Evolutionary conservation across 2,329 filamentous ascomycete species (phyloP), one percentile per base, ranked within the genome.

Genomic region (Cercospora zeina): DNA sequence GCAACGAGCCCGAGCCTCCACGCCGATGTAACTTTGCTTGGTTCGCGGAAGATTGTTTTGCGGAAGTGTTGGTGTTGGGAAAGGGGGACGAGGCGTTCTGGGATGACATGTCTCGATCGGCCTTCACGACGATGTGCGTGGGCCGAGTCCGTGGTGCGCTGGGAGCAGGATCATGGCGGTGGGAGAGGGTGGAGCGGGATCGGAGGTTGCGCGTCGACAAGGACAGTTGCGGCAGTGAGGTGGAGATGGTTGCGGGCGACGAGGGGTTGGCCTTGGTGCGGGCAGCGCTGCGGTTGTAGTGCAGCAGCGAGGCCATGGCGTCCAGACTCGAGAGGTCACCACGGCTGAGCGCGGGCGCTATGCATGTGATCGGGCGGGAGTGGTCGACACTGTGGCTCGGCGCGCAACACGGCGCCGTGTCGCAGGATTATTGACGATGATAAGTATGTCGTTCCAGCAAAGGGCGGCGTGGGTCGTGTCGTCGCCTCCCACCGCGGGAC

Each of bases 11-110:
- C n/a, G 72, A 74, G 42, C 64, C 65, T 56, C 63, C 66, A 36
- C 73, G 65, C 65, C 72, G 74, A 65, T 74, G 72, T 39, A 74
- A 65, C 63, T 72, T 74, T 45, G 65, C 62, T 63, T 70, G 70
- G 47, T 60, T 59, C 10, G 62, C 54, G 5, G 61, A 55, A 30
- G 63, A 53, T 13, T 64, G 61, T 16, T 61, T 62, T 19, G 27
- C 16, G 34, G 37, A 36, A 11, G 42, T 37, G 45, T 33, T 51
- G 56, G 57, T 65, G 16, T 56, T 54, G 30, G 58, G 58, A 27
- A 62, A 57, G 13, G 63, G 61, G 50, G 54, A 61, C 24, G 49
- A 50, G 8, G 36, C 42, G 33, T 58, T 37, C 16, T 45, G 42
- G 7, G 39, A 24, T 10, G 55, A 50, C 62, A 66, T 68, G 54